These are phyloP conservation scores for Gynandropsis gynandra DNA, from an alignment of 345 rosid species.

Conservation along the genomic window DNA sequence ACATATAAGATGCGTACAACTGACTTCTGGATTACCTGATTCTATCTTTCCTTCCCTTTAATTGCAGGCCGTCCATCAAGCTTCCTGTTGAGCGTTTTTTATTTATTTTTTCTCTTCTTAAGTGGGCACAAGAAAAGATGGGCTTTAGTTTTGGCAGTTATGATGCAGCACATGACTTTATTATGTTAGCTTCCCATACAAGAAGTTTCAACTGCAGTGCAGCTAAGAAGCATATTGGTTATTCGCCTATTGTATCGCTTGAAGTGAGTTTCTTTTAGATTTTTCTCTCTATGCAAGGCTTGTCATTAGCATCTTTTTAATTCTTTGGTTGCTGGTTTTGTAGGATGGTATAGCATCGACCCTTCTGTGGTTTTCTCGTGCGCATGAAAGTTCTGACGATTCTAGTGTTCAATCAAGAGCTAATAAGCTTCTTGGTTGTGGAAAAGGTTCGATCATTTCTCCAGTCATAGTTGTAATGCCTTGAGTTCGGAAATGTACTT, in stretches of 20 bases:
- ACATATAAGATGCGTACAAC: slow-evolving; percentile 9
- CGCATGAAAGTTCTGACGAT: slow-evolving; percentile 36
- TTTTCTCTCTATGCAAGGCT: not conserved
- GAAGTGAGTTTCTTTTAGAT: slow-evolving; percentile 41
- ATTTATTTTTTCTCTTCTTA: slow-evolving; percentile 35
- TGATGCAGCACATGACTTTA: slow-evolving; percentile 39
- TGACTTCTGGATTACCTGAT: slow-evolving; percentile 13
- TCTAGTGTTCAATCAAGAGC: slow-evolving; percentile 46
- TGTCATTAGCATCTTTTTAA: slow-evolving; percentile 9
- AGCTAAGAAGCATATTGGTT: slow-evolving; percentile 65
- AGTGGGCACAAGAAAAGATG: slow-evolving; percentile 46
- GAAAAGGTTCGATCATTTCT: slow-evolving; percentile 56
- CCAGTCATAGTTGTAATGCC: not conserved
- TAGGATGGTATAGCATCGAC: slow-evolving; percentile 80
- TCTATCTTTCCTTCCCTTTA: slow-evolving; percentile 16
- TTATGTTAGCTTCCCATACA: slow-evolving; percentile 55
- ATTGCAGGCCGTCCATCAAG: slow-evolving; percentile 72
- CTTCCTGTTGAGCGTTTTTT: slow-evolving; percentile 47
- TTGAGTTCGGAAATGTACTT: not conserved
- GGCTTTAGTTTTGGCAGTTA: slow-evolving; percentile 30
- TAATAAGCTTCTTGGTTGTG: slow-evolving; percentile 71
- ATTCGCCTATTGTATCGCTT: slow-evolving; percentile 56
- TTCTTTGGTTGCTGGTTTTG: slow-evolving; percentile 12
- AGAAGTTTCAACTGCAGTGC: slow-evolving; percentile 81
- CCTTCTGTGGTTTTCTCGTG: slow-evolving; percentile 52